These are phyloP conservation scores for Yamagishiella unicocca DNA, from an alignment of 139 green algal genomes.

Conservation along the genomic window DNA sequence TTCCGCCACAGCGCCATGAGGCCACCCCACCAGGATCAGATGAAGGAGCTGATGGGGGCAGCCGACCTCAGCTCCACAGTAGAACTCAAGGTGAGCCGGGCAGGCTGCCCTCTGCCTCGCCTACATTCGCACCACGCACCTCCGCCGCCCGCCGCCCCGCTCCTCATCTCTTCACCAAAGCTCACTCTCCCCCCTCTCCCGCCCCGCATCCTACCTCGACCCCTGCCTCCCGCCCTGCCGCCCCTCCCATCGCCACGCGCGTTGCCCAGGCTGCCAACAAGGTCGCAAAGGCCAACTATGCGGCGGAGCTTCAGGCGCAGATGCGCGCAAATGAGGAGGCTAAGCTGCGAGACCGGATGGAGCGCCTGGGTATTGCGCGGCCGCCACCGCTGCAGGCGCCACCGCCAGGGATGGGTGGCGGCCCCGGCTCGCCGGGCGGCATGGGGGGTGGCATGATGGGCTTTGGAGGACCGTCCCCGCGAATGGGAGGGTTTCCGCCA, in stretches of 20 bases:
- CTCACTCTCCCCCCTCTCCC: no score
- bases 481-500: no score
- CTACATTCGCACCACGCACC: no score
- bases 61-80: not conserved
- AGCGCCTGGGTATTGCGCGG: slow-evolving; percentile 48
- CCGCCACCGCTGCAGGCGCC: slow-evolving; percentile 22
- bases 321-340: slow-evolving; percentile 51
- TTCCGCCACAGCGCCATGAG: not conserved
- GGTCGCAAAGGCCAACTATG: slow-evolving; percentile 35
- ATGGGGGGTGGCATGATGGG: slow-evolving; percentile 6
- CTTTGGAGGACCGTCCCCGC: not conserved
- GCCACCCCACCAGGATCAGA: not conserved
- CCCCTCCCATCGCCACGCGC: no score
- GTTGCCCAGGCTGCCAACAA: slow-evolving; percentile 23
- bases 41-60: slow-evolving; percentile 40
- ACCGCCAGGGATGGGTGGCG: not conserved
- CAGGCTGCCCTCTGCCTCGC: no score
- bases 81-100: slow-evolving; percentile 57
- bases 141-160: no score
- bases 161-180: no score
- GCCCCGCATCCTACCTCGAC: no score
- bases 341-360: slow-evolving; percentile 45
- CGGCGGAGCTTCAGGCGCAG: slow-evolving; percentile 54
- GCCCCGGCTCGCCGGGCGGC: not conserved
- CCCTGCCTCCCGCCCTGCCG: not conserved